These are phyloP conservation scores for Grigorovia jiainica DNA, from an alignment of 805 yeast genomes.

Conservation along the genomic window DNA sequence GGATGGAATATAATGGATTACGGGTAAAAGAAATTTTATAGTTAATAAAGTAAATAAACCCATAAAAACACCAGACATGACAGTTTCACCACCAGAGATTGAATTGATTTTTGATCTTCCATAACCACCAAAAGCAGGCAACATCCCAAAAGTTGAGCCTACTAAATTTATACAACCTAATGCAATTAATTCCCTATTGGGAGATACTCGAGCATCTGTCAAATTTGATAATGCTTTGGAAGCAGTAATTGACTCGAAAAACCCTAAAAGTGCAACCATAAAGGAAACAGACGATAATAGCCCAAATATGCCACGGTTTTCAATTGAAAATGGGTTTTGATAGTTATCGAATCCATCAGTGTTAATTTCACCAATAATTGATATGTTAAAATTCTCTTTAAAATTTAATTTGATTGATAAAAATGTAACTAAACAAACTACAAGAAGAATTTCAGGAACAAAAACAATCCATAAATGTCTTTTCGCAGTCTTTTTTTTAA, in stretches of 20 bases:
- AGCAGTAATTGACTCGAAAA: slow-evolving; percentile 89
- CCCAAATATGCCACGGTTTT: slow-evolving; percentile 40
- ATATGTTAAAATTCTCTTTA: slow-evolving; percentile 44
- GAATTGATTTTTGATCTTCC: slow-evolving; percentile 88
- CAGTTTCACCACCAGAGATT: slow-evolving; percentile 78
- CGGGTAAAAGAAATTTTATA: slow-evolving; percentile 47
- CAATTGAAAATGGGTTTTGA: slow-evolving; percentile 47
- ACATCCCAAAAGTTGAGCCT: slow-evolving; percentile 50
- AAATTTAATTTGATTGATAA: slow-evolving; percentile 41
- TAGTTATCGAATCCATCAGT: slow-evolving; percentile 39
- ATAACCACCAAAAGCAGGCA: slow-evolving; percentile 94
- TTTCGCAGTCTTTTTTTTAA: slow-evolving; percentile 32
- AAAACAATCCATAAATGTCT: slow-evolving; percentile 41
- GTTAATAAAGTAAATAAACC: slow-evolving; percentile 65
- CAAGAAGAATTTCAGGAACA: slow-evolving; percentile 76
- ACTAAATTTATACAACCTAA: slow-evolving; percentile 66
- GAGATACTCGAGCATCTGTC: slow-evolving; percentile 60
- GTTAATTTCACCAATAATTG: slow-evolving; percentile 59
- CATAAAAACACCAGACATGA: slow-evolving; percentile 74
- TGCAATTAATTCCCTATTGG: slow-evolving; percentile 83
- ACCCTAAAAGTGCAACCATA: slow-evolving; percentile 76
- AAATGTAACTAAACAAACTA: slow-evolving; percentile 54
- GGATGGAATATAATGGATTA: slow-evolving; percentile 64
- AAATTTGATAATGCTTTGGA: slow-evolving; percentile 73
- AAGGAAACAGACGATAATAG: slow-evolving; percentile 59